Conservation (phyloP, 345 rosid genomes). For the Anacardium occidentale region DNA sequence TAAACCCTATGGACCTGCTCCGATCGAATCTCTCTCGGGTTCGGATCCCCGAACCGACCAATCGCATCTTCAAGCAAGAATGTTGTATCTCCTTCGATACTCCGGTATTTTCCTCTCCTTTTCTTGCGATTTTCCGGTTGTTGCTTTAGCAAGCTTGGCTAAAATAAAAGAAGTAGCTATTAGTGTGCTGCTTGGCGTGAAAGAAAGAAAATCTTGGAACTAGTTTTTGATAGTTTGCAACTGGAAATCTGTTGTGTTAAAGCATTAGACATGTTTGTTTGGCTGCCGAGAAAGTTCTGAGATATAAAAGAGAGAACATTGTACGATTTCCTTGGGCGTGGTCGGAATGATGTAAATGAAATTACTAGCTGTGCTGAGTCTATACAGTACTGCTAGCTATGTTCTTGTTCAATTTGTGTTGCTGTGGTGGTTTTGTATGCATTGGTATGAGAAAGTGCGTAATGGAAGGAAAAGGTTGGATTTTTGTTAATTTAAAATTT, state of each 20-base stretch:
- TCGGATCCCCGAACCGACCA: constrained; percentile 98
- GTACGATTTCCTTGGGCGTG: background rate
- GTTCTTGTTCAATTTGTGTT: background rate
- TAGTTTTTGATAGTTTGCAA: too few species aligned
- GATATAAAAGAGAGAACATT: background rate
- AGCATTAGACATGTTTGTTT: background rate
- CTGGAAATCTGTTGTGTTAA: too few species aligned
- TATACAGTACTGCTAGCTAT: background rate
- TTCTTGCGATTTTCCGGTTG: constrained; percentile 6
- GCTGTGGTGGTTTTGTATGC: background rate
- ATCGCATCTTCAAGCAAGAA: constrained; percentile 95
- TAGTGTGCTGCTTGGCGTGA: background rate
- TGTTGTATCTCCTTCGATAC: constrained; percentile 94
- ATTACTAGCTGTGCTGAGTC: background rate
- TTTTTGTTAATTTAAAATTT: too few species aligned
- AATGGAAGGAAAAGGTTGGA: too few species aligned
- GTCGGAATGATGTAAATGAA: constrained; percentile 1
- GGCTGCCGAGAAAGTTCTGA: background rate
- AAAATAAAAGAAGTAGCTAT: background rate
- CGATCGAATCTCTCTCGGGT: constrained; percentile 94
- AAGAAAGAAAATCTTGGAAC: too few species aligned
- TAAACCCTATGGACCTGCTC: constrained; percentile 72
- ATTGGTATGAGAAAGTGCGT: too few species aligned
- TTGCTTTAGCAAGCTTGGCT: constrained; percentile 12
- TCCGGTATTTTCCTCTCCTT: constrained; percentile 47